Conservation (phyloP, 2,329 filamentous ascomycete species). For the Mycosphaerella arachidis region DNA sequence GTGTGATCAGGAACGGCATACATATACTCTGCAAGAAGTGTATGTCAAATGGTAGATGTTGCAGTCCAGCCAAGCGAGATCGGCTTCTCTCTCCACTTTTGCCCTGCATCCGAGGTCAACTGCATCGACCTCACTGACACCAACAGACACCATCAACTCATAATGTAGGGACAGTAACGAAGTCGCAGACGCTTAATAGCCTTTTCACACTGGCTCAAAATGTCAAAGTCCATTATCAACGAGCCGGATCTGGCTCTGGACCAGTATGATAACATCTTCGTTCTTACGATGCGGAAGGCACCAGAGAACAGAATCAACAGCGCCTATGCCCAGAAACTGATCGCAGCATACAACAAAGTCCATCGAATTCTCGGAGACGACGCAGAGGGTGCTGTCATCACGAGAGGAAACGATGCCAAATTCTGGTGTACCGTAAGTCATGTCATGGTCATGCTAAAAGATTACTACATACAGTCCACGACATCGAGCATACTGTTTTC, state of each 20-base stretch:
- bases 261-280: slow-evolving; percentile 45
- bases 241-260: slow-evolving; percentile 42
- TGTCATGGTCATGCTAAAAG: not conserved
- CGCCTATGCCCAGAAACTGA: slow-evolving; percentile 50
- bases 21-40: too few species aligned
- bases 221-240: slow-evolving; percentile 32
- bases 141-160: not conserved
- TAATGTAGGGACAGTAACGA: not conserved
- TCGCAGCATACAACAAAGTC: slow-evolving; percentile 47
- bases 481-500: not conserved
- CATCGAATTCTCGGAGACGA: slow-evolving; percentile 45
- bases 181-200: not conserved
- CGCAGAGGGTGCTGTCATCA: slow-evolving; percentile 51
- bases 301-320: slow-evolving; percentile 53
- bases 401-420: slow-evolving; percentile 48
- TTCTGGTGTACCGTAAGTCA: slow-evolving; percentile 46
- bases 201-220: not conserved
- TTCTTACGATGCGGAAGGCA: slow-evolving; percentile 52
- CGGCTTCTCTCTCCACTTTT: not conserved
- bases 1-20: not conserved
- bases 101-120: not conserved
- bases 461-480: too few species aligned
- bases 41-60: not conserved
- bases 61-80: not conserved
- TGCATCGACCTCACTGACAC: slow-evolving; percentile 3